A percentile compares a stretch with the other conserved stretches of the same genome.
Evolutionary conservation across 2,329 filamentous ascomycete genomes (phyloP).

Genomic region (Lojkania enalia): DNA sequence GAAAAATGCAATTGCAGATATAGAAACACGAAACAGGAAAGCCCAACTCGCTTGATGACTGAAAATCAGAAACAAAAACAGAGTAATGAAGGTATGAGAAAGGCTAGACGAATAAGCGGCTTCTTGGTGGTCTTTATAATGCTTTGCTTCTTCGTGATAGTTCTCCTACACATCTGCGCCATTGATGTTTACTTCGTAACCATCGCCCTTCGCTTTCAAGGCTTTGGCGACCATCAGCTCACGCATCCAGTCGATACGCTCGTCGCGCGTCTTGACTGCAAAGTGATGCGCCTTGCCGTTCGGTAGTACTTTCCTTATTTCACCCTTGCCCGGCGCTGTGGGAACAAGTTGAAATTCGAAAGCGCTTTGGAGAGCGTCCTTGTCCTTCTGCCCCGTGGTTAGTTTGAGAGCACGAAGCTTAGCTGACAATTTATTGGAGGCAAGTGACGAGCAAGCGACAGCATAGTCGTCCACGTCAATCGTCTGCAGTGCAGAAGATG

Average conservation of each 20-base stretch:
- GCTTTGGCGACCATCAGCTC: slow-evolving; percentile 91
- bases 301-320: slow-evolving; percentile 41
- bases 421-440: slow-evolving; percentile 80
- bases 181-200: slow-evolving; percentile 81
- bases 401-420: slow-evolving; percentile 80
- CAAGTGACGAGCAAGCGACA: slow-evolving; percentile 78
- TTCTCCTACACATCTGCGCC: slow-evolving; percentile 49
- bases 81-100: too few relatives aligned
- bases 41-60: background rate
- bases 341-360: slow-evolving; percentile 88
- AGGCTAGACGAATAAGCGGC: too few relatives aligned
- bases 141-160: too few relatives aligned
- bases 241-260: slow-evolving; percentile 96
- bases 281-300: slow-evolving; percentile 88
- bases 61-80: background rate
- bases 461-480: slow-evolving; percentile 89
- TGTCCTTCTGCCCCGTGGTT: slow-evolving; percentile 56
- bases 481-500: slow-evolving; percentile 72
- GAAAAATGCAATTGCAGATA: slow-evolving; percentile 7
- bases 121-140: too few relatives aligned
- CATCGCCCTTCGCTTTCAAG: slow-evolving; percentile 79
- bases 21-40: background rate
- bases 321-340: slow-evolving; percentile 55
- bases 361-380: slow-evolving; percentile 63
- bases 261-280: slow-evolving; percentile 81